Conservation (phyloP, 2,329 filamentous ascomycete species). For the Fusarium nodosum region DNA sequence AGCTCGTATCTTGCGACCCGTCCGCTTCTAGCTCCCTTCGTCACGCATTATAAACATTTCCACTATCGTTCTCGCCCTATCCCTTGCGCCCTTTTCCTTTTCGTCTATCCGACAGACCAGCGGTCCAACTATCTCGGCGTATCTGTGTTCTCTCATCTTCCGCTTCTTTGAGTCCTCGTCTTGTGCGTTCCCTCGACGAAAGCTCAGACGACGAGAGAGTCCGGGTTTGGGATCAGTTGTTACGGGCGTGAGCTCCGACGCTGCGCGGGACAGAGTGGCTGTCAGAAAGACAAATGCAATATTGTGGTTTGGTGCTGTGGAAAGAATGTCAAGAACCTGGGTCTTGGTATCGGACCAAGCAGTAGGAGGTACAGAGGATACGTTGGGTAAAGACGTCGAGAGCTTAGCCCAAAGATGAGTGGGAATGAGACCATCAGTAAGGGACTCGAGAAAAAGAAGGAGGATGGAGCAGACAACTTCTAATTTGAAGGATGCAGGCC, state of each 20-base stretch:
- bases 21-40: conserved; percentile 51
- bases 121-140: conserved; percentile 74
- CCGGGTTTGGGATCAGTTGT: conserved; percentile 52
- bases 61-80: conserved; percentile 74
- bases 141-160: conserved; percentile 70
- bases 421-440: conserved; percentile 85
- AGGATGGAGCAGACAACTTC: conserved; percentile 81
- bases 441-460: conserved; percentile 77
- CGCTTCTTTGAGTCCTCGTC: conserved; percentile 59
- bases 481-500: conserved; percentile 74
- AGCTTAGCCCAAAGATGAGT: conserved; percentile 77
- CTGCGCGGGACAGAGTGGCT: conserved; percentile 74
- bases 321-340: conserved; percentile 78
- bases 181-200: conserved; percentile 55
- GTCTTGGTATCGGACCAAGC: conserved; percentile 61
- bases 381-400: conserved; percentile 67
- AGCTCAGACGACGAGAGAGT: conserved; percentile 62
- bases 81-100: conserved; percentile 72
- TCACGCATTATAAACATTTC: conserved; percentile 72
- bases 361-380: conserved; percentile 45
- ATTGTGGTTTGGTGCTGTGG: conserved; percentile 80
- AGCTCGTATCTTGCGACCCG: conserved; percentile 29
- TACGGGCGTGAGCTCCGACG: conserved; percentile 62
- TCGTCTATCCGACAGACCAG: conserved; percentile 70
- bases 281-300: conserved; percentile 91